Base-by-base conservation (phyloP, 805 yeast species). In the Candida xiaguanensis region DNA sequence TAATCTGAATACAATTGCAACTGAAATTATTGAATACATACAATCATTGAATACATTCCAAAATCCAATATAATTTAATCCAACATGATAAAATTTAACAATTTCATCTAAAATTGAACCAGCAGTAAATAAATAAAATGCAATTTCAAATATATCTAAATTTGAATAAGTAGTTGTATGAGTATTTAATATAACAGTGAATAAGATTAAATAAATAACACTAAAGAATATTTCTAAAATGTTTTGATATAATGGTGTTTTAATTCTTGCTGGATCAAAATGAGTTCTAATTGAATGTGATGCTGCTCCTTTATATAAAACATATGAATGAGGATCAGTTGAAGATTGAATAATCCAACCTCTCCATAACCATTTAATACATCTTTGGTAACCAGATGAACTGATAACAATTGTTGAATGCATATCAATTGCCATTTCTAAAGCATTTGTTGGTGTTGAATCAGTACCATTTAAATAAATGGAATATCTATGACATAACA, bases 331-430 rank as follows among this genome's bases (percentile, higher is more conserved):
- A 5, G 93, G 86, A 53, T 86, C 87, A 11, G 57, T 59, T 9
- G 80, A 76, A 16, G 83, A 75, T 60, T 87, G 95, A 36, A 85
- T 72, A 45, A 88, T 85, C 95, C 95, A 86, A 20, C 96, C 96
- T 41, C 90, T 68, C 96, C 96, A 88, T 35, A 88, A 60, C 95
- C 95, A 88, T 48, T 82, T 79, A 52, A 87, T 74, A 63, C 95
- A 86, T 39, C 95, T 66, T 59, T 88, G 95, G 58, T 78, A 88
- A 0, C 95, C 96, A 7, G 82, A 66, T 0, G 95, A 78, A 2
- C 88, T 81, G 50, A 89, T 85, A 13, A 87, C 81, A 16, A 74
- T 71, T 7, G 90, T 80, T 8, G 85, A 76, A 49, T 88, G 95
- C 76, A 80, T 77, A 54, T 88, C 96, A 19, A 85, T 88, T 0